Percentiles rank a stretch among this genome's conserved stretches.
These are phyloP conservation scores for Ganoderma meredithae DNA, from an alignment of 1,284 basidiomycete genomes.

Conservation along the genomic window DNA sequence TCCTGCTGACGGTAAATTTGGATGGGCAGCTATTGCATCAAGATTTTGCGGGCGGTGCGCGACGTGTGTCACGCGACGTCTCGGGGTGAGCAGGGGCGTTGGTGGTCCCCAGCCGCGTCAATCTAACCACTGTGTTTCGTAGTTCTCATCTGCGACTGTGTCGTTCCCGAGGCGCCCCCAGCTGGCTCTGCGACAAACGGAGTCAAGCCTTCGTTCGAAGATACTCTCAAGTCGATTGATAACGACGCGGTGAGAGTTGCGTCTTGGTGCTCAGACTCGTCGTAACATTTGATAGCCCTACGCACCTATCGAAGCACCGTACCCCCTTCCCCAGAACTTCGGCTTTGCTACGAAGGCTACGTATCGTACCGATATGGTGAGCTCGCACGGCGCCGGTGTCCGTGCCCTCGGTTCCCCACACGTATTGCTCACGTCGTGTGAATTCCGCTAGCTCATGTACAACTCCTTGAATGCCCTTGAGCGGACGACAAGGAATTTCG, in stretches of 20 bases:
- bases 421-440: background rate
- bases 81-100: background rate
- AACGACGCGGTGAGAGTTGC: background rate
- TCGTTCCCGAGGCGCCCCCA: conserved; percentile 8
- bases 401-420: no score
- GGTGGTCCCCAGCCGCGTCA: background rate
- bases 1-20: no score
- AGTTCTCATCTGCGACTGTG: conserved; percentile 11
- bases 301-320: background rate
- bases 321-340: conserved; percentile 11
- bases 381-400: no score
- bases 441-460: conserved; percentile 4
- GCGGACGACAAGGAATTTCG: conserved; percentile 7
- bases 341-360: conserved; percentile 10
- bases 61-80: conserved; percentile 9
- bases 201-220: conserved; percentile 1
- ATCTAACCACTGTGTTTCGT: background rate
- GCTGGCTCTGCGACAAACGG: background rate
- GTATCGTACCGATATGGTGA: conserved; percentile 5
- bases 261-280: background rate
- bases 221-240: background rate
- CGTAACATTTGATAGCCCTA: background rate
- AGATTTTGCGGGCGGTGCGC: conserved; percentile 5
- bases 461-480: conserved; percentile 7
- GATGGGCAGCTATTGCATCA: conserved; percentile 4